phyloP scores from a whole-genome alignment of 2,329 filamentous ascomycete genomes.

The Diaporthe destruens region DNA sequence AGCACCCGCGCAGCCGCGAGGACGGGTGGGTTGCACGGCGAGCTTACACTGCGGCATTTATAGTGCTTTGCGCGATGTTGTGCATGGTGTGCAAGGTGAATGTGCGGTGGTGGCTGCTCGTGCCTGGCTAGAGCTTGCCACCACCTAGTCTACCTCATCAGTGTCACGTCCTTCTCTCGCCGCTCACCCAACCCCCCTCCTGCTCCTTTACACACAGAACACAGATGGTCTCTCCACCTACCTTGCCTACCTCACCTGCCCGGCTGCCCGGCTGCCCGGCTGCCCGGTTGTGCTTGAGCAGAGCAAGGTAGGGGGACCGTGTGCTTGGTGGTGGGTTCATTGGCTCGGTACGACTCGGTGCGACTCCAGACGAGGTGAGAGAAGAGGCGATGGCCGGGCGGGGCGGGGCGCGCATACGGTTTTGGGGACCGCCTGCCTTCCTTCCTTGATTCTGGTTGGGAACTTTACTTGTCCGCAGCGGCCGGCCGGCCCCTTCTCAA shows the following conservation, averaged over 20 bases:
- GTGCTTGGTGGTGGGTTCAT: conserved; percentile 12
- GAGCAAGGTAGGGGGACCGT: background rate
- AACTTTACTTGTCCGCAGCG: background rate
- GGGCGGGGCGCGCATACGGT: background rate
- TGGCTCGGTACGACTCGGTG: background rate
- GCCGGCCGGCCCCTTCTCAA: background rate
- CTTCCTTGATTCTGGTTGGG: background rate
- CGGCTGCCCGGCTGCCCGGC: background rate
- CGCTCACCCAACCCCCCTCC: background rate
- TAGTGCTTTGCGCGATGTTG: conserved; percentile 12
- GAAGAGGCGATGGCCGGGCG: background rate
- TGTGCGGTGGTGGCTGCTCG: background rate
- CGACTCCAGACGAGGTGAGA: background rate
- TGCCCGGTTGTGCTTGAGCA: background rate
- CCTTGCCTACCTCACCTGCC: too few relatives aligned
- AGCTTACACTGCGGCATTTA: conserved; percentile 22
- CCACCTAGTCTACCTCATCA: background rate
- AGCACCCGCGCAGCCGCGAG: background rate
- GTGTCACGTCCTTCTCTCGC: background rate
- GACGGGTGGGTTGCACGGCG: conserved; percentile 1
- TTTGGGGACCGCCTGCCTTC: too few relatives aligned
- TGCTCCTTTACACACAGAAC: background rate
- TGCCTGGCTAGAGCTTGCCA: background rate
- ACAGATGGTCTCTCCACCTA: too few relatives aligned
- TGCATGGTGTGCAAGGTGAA: background rate